phyloP scores from a whole-genome alignment of 1,139 yeast genomes.

The Debaryomycetaceae sp. region DNA sequence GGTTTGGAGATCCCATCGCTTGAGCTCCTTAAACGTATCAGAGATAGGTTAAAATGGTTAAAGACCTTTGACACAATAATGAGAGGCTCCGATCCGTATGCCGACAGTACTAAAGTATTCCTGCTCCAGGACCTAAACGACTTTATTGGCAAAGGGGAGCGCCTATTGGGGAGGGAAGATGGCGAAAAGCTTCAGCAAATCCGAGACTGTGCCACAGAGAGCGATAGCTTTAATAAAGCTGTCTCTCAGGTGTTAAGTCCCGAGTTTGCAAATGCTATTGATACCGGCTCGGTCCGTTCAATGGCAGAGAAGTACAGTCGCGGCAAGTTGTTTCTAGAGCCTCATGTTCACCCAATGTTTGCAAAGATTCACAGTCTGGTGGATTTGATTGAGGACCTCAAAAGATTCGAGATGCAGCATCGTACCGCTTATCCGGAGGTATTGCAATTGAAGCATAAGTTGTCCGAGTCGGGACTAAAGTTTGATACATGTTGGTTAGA shows the following conservation, averaged over 20 bases:
- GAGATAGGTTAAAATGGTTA: conserved; percentile 42
- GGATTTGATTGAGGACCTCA: conserved; percentile 13
- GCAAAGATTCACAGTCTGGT: conserved; percentile 17
- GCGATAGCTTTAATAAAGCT: conserved; percentile 19
- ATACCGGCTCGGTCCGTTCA: conserved; percentile 12
- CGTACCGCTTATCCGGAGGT: conserved; percentile 13
- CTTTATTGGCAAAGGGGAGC: conserved; percentile 32
- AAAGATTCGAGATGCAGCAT: conserved; percentile 5
- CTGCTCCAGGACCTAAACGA: conserved; percentile 23
- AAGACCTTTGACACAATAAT: conserved; percentile 21
- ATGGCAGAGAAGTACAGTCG: conserved; percentile 16
- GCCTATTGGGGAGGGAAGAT: conserved; percentile 21
- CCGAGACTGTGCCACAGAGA: conserved; percentile 15
- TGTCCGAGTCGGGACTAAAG: conserved; percentile 17
- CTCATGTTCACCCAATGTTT: conserved; percentile 16
- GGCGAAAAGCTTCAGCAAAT: conserved; percentile 9
- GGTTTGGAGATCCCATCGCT: conserved; percentile 48
- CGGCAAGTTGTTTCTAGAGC: conserved; percentile 17
- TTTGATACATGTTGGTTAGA: conserved; percentile 11
- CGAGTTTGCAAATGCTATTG: conserved; percentile 15
- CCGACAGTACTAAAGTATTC: conserved; percentile 26
- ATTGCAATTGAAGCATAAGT: conserved; percentile 13
- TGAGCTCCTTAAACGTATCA: conserved; percentile 34
- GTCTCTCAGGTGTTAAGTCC: conserved; percentile 17
- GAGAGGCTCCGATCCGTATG: conserved; percentile 32